phyloP scores from a whole-genome alignment of 2,329 filamentous ascomycete genomes.

The Paracamarosporium sp. region DNA sequence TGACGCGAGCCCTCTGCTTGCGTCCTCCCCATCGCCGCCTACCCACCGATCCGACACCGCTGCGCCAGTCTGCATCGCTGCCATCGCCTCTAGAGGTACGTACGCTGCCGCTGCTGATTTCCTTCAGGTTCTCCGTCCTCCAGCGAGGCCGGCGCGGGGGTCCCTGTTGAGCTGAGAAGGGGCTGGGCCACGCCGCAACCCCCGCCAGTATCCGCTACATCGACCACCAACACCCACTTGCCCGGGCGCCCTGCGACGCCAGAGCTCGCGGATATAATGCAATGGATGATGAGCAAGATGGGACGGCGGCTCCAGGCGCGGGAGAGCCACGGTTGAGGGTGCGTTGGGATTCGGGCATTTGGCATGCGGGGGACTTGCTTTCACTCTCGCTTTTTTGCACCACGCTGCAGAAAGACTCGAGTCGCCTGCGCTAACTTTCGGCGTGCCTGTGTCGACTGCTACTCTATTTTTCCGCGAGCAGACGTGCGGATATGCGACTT shows the following conservation, averaged over 20 bases:
- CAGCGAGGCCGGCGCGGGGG: constrained; percentile 7
- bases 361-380: background rate
- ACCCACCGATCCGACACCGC: background rate
- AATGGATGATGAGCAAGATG: background rate
- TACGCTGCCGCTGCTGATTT: constrained; percentile 1
- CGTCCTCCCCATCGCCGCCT: constrained; percentile 5
- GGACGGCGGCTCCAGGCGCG: background rate
- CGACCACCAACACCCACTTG: background rate
- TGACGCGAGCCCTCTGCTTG: no score
- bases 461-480: background rate
- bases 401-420: background rate
- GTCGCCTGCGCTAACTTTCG: constrained; percentile 5
- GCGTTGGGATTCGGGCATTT: background rate
- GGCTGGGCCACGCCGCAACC: background rate
- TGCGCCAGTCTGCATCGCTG: background rate
- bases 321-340: background rate
- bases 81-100: constrained; percentile 14
- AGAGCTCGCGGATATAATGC: background rate
- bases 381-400: constrained; percentile 4
- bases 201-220: background rate
- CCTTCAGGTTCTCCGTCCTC: constrained; percentile 10
- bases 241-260: background rate
- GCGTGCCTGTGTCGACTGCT: background rate
- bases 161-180: background rate
- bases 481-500: background rate